These are phyloP conservation scores for Planoprotostelium fungivorum DNA, from an alignment of 78 protist genomes.

Conservation along the genomic window DNA sequence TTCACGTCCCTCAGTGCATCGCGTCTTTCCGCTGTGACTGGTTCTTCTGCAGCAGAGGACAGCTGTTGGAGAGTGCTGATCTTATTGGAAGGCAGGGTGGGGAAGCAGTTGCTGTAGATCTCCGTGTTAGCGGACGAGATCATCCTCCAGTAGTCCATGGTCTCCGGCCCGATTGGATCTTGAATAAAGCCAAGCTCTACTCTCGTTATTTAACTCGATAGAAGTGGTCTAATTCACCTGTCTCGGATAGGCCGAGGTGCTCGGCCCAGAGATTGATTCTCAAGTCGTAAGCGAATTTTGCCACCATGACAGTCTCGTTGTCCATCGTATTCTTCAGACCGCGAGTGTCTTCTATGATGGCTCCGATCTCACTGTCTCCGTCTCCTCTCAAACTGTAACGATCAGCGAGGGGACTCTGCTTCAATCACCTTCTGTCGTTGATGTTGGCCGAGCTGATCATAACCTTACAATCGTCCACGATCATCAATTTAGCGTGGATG, in stretches of 20 bases:
- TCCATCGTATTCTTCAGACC: constrained; percentile 33
- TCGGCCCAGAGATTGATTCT: constrained; percentile 52
- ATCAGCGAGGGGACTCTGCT: not conserved
- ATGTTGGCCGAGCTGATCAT: constrained; percentile 83
- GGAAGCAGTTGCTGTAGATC: not conserved
- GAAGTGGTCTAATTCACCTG: too few species aligned
- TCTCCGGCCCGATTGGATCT: not conserved
- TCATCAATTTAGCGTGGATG: constrained; percentile 81
- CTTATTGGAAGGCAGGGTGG: not conserved
- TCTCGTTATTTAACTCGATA: not conserved
- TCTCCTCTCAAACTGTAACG: constrained; percentile 43
- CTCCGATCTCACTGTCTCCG: constrained; percentile 54
- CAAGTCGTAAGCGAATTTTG: constrained; percentile 20
- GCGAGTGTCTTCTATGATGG: constrained; percentile 35
- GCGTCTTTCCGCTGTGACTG: not conserved
- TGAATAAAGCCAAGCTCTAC: not conserved
- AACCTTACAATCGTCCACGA: constrained; percentile 73
- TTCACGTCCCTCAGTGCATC: not conserved
- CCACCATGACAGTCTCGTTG: constrained; percentile 16
- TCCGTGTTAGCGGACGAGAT: not conserved
- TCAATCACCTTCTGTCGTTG: constrained; percentile 59
- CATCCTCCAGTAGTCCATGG: not conserved
- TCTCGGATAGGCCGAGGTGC: constrained; percentile 36
- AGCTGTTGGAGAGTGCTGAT: not conserved
- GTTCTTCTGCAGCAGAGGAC: not conserved